phyloP scores from a whole-genome alignment of 345 rosid species.

The rapeseed (Brassica napus) region DNA sequence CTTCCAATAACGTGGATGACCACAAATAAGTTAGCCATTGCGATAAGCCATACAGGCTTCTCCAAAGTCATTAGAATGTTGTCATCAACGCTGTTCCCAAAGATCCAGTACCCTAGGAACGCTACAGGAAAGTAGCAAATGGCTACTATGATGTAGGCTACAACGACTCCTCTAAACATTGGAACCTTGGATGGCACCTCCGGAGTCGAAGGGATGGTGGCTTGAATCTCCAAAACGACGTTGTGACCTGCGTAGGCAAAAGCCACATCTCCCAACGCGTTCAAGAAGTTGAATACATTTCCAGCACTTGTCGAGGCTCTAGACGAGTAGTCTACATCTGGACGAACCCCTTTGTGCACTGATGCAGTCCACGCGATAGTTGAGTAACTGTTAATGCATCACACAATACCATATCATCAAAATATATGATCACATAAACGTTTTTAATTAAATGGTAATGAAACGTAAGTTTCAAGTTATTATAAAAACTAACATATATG shows the following conservation, averaged over 20 bases:
- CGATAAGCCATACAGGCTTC: slow-evolving; percentile 75
- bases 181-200: slow-evolving; percentile 77
- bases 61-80: slow-evolving; percentile 69
- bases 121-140: slow-evolving; percentile 94
- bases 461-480: not conserved
- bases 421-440: not conserved
- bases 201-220: slow-evolving; percentile 88
- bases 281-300: slow-evolving; percentile 56
- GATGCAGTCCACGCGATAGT: slow-evolving; percentile 72
- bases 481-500: not conserved
- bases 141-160: slow-evolving; percentile 77
- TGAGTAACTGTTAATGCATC: slow-evolving; percentile 58
- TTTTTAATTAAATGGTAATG: not conserved
- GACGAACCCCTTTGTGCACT: slow-evolving; percentile 47
- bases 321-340: slow-evolving; percentile 55
- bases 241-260: slow-evolving; percentile 94
- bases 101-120: slow-evolving; percentile 54
- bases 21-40: slow-evolving; percentile 79
- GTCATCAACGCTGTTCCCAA: slow-evolving; percentile 67
- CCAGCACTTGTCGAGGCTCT: slow-evolving; percentile 46
- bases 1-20: slow-evolving; percentile 84
- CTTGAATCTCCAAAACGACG: slow-evolving; percentile 88
- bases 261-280: slow-evolving; percentile 75
- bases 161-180: slow-evolving; percentile 87
- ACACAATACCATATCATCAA: not conserved